Percentiles rank a stretch among this genome's conserved stretches.
Evolutionary conservation across 352 stramenopile genomes (phyloP).

Genomic region (Peronospora farinosa): DNA sequence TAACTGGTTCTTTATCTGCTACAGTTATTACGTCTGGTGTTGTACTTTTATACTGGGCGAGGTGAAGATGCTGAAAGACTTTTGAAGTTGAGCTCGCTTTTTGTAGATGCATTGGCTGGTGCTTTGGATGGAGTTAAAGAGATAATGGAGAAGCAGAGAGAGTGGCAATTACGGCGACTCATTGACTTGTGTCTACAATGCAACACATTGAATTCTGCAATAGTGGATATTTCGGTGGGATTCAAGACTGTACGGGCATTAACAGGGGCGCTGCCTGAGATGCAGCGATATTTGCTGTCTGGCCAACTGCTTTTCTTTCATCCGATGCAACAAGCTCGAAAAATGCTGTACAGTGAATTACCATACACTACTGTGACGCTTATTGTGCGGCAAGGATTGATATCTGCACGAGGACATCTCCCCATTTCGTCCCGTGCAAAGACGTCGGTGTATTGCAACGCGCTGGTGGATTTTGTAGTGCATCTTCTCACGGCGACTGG

Average conservation of each 20-base stretch:
- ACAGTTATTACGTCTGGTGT: conserved; percentile 37
- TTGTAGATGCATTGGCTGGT: conserved; percentile 21
- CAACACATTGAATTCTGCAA: conserved; percentile 1
- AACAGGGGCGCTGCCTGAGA: conserved; percentile 14
- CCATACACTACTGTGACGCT: conserved; percentile 22
- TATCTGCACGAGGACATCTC: conserved; percentile 17
- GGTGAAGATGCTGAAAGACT: conserved; percentile 28
- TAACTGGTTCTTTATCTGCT: conserved; percentile 11
- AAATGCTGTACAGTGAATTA: conserved; percentile 26
- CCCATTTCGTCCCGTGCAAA: conserved; percentile 15
- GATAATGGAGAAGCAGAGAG: conserved; percentile 10
- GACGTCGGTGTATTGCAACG: conserved; percentile 24
- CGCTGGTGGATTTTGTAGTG: conserved; percentile 23
- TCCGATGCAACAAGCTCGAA: conserved; percentile 4
- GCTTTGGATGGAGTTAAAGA: conserved; percentile 19
- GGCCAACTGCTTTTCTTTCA: conserved; percentile 15
- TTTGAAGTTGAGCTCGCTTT: conserved; percentile 20
- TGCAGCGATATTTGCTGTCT: conserved; percentile 34
- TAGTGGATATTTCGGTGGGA: conserved; percentile 2
- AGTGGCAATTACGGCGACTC: conserved; percentile 37
- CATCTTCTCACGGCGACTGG: conserved; percentile 19
- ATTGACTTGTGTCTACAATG: conserved; percentile 48
- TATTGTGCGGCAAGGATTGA: conserved; percentile 23
- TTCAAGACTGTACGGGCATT: conserved; percentile 19
- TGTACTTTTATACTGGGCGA: conserved; percentile 36